Percentiles rank a stretch among this genome's conserved stretches.
These are phyloP conservation scores for Hanseniaspora mollemarum DNA, from an alignment of 805 yeast genomes.

Conservation along the genomic window DNA sequence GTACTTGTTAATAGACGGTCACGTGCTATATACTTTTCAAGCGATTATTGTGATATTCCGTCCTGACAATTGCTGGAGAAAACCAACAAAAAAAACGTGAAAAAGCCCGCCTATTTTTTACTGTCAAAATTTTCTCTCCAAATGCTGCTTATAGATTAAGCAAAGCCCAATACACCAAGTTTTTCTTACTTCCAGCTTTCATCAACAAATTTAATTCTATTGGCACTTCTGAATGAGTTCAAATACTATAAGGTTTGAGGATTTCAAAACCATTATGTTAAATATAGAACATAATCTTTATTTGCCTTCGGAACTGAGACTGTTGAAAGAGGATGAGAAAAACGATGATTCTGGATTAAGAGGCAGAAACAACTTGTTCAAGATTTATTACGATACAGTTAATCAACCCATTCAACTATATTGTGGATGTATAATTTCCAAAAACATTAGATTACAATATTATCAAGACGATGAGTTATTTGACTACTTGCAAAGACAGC, in stretches of 20 bases:
- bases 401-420: constrained; percentile 24
- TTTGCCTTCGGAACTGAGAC: constrained; percentile 23
- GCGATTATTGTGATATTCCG: no score
- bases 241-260: neutral
- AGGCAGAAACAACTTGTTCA: constrained; percentile 12
- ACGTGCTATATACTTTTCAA: no score
- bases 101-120: no score
- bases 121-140: no score
- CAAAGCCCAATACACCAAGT: no score
- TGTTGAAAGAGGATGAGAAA: constrained; percentile 16
- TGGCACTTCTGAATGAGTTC: neutral
- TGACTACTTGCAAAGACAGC: neutral
- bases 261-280: constrained; percentile 17
- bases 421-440: constrained; percentile 23
- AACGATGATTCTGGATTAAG: constrained; percentile 1
- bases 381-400: constrained; percentile 23
- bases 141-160: no score
- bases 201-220: no score
- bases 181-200: no score
- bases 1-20: no score
- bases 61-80: no score
- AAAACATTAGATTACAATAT: constrained; percentile 1
- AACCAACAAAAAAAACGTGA: no score
- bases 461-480: constrained; percentile 3
- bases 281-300: constrained; percentile 24